Percentiles rank a stretch among this genome's conserved stretches.
phyloP scores from a whole-genome alignment of 2,329 filamentous ascomycete species.

The Phyllosticta citribraziliensis region DNA sequence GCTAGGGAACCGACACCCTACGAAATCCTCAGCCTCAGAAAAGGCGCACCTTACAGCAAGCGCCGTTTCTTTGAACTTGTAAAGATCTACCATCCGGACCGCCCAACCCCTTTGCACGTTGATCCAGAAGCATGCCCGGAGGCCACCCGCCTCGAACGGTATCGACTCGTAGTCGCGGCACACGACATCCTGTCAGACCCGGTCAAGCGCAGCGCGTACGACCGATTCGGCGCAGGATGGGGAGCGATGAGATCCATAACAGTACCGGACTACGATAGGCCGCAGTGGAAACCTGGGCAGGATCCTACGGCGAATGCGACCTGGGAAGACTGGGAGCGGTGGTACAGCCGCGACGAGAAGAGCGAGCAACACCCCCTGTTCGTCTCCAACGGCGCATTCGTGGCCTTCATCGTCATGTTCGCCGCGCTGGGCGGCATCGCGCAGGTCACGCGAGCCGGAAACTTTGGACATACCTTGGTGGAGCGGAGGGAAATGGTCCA shows the following conservation, averaged over 20 bases:
- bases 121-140: slow-evolving; percentile 38
- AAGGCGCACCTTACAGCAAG: slow-evolving; percentile 66
- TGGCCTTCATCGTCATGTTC: slow-evolving; percentile 58
- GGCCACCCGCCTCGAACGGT: slow-evolving; percentile 68
- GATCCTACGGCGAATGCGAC: slow-evolving; percentile 65
- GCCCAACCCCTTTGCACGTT: slow-evolving; percentile 27
- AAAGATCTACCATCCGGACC: slow-evolving; percentile 92
- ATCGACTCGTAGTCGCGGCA: slow-evolving; percentile 77
- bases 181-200: slow-evolving; percentile 82
- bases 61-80: slow-evolving; percentile 79
- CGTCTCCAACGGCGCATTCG: slow-evolving; percentile 73
- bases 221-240: slow-evolving; percentile 77
- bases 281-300: slow-evolving; percentile 21
- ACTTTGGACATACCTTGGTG: slow-evolving; percentile 51
- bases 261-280: slow-evolving; percentile 19
- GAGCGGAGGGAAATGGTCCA: slow-evolving; percentile 58
- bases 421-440: slow-evolving; percentile 60
- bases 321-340: slow-evolving; percentile 92
- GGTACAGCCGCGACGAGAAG: slow-evolving; percentile 27
- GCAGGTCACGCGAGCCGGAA: slow-evolving; percentile 61
- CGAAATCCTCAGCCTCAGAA: slow-evolving; percentile 64
- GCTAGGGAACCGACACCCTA: slow-evolving; percentile 64
- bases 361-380: slow-evolving; percentile 43
- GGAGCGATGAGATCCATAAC: slow-evolving; percentile 34
- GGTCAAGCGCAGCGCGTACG: slow-evolving; percentile 68